Evolutionary conservation across 352 stramenopile species (phyloP), one percentile per base, ranked within the genome.

Genomic region (Sclerospora graminicola): DNA sequence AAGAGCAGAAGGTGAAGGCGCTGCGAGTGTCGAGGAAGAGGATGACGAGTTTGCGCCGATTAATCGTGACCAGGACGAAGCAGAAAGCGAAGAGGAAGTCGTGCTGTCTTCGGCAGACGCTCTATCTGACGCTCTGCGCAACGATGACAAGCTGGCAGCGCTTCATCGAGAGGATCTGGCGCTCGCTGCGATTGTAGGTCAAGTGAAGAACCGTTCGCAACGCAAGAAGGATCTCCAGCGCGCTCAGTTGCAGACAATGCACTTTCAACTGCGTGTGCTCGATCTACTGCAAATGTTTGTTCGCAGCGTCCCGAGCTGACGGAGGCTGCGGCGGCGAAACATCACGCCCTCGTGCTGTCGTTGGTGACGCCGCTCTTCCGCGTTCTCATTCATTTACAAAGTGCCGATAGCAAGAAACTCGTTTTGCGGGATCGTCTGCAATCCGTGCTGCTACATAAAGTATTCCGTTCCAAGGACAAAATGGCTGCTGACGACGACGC

Each of bases 241-340:
- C 13, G 56, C 74, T 40, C 64, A 66, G 13, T 62, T 84, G 36
- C 71, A 84, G 42, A 66, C 76, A 21, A 63, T 89, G 41, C 81
- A 93, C 63, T 93, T 93, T 60, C 80, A 93, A 51, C 51, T 93
- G 40, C 81, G 81, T 26, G 78, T 90, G 23, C 41, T 93, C 15
- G 78, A 93, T 39, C 45, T 93, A 54, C 60, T 93, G 28, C 59
- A 84, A 41, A 55, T 88, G 48, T 87, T 84, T 46, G 72, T 71
- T 58, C 59, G 8, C 57, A 70, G 33, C 52, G 47, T 21, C 41
- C 49, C 0, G 52, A 63, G 35, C 39, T 53, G 28, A 50, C 27
- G 1, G 43, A 61, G 18, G 44, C 16, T 15, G 42, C 58, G 16
- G 44, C 29, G 23, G 36, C 41, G 1, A 51, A 54, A 24, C 58